Base-by-base conservation (phyloP, 2,329 filamentous ascomycete species). In the Aspergillus niger region DNA sequence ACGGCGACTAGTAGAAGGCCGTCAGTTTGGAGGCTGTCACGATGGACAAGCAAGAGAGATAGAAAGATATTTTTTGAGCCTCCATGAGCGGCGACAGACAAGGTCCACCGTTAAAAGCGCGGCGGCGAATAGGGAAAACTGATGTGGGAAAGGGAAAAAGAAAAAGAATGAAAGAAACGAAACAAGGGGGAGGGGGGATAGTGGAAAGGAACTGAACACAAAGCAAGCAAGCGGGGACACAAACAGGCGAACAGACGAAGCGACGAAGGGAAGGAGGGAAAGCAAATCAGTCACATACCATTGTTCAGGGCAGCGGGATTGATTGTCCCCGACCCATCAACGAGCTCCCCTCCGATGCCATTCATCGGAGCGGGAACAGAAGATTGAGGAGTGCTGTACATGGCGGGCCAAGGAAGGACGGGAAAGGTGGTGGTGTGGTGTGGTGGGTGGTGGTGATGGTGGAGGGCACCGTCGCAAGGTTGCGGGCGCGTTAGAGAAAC, bases 311-410 rank as follows among this genome's bases (percentile, higher is more conserved):
- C 91, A 73, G 91, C 91, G 76, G 92, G 92, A 83, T 96, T 91
- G 83, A 96, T 95, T 75, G 92, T 96, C 76, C 90, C 91, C 82
- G 89, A 89, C 77, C 91, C 89, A 85, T 90, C 89, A 71, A 84
- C 81, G 62, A 80, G 73, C 60, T 79, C 79, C 60, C 71, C 73
- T 67, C 74, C 77, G 69, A 83, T 76, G 79, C 87, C 86, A 82
- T 88, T 89, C 83, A 89, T 89, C 78, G 88, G 84, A 78, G 86
- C 83, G 77, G 84, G 81, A 76, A 85, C 82, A 82, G 76, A 70
- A 53, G 77, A 74, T 63, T 79, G 77, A 67, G 77, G 72, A 57
- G 79, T 74, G 72, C 77, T 76, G 74, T 82, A 82, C 77, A 82
- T 81, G 70, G 70, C 72, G 70, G 66, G 70, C 70, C 64, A 70